Evolutionary conservation across 257 asterid genomes (phyloP).

Genomic region (Marsdenia floribunda): DNA sequence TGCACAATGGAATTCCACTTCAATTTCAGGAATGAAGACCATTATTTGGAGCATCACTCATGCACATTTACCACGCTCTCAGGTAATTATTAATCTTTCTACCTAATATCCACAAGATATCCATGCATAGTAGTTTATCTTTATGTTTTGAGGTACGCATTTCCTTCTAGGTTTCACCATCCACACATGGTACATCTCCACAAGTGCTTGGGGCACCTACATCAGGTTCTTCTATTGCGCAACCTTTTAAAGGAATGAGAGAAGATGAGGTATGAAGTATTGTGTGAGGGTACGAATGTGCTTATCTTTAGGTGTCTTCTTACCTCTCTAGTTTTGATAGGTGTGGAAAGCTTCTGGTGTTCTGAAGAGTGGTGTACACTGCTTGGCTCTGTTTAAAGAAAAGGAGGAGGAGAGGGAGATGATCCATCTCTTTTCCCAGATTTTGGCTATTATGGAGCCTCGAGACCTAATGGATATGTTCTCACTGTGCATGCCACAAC

Average conservation of each 20-base stretch:
- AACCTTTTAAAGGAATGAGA: constrained; percentile 88
- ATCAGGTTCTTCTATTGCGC: constrained; percentile 63
- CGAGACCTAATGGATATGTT: constrained; percentile 99
- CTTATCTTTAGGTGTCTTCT: constrained; percentile 13
- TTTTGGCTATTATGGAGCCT: constrained; percentile 97
- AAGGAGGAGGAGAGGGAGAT: constrained; percentile 98
- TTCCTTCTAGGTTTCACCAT: constrained; percentile 72
- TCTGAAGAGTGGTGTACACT: constrained; percentile 93
- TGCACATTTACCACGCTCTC: constrained; percentile 93
- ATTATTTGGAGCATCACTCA: constrained; percentile 98
- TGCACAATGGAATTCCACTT: neutral
- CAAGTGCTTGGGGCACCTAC: constrained; percentile 67
- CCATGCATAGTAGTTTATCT: constrained; percentile 11
- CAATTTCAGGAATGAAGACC: constrained; percentile 89
- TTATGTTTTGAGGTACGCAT: constrained; percentile 18
- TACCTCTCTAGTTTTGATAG: constrained; percentile 40
- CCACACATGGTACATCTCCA: constrained; percentile 83
- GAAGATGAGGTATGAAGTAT: constrained; percentile 80
- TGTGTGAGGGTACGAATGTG: constrained; percentile 9
- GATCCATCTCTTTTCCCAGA: constrained; percentile 87
- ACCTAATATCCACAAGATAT: neutral
- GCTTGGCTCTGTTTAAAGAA: constrained; percentile 94
- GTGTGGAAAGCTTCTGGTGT: constrained; percentile 99
- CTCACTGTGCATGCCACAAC: constrained; percentile 96
- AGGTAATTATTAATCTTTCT: constrained; percentile 41